phyloP scores from a whole-genome alignment of 2,329 filamentous ascomycete species.

The Fusarium pseudoanthophilum region DNA sequence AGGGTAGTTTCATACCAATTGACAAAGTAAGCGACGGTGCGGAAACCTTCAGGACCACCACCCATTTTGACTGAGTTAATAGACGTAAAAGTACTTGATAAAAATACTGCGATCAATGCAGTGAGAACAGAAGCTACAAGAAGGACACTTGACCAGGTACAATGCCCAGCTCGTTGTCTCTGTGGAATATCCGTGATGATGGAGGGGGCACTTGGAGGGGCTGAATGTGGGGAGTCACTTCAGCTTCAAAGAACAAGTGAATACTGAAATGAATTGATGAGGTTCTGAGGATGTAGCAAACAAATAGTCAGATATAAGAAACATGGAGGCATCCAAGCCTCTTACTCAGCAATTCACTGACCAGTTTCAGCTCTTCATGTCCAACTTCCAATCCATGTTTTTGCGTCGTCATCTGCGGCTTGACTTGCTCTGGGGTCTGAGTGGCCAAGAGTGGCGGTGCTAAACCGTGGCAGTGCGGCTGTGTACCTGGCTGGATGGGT shows the following conservation, averaged over 20 bases:
- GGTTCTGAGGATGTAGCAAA: not conserved
- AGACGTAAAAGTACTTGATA: constrained; percentile 10
- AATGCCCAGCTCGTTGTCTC: constrained; percentile 7
- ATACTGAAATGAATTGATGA: not conserved
- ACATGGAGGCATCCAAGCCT: constrained; percentile 27
- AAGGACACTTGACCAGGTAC: constrained; percentile 25
- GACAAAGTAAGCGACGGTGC: constrained; percentile 77
- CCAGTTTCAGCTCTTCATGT: constrained; percentile 10
- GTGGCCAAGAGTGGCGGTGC: constrained; percentile 34
- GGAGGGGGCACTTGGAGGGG: constrained; percentile 29
- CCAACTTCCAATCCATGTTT: constrained; percentile 19
- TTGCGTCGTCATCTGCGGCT: constrained; percentile 38
- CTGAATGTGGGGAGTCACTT: constrained; percentile 28
- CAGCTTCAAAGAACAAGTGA: not conserved
- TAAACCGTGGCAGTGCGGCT: constrained; percentile 26
- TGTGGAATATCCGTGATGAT: constrained; percentile 37
- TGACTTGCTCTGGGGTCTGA: constrained; percentile 19
- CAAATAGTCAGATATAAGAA: constrained; percentile 22
- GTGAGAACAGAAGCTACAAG: constrained; percentile 12
- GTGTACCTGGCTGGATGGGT: not conserved
- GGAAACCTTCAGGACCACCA: constrained; percentile 64
- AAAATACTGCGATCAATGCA: constrained; percentile 11
- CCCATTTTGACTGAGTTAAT: constrained; percentile 50
- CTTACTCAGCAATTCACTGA: constrained; percentile 34
- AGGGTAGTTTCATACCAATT: constrained; percentile 64